Evolutionary conservation across 139 green algal genomes (phyloP).

Genomic region (Astrephomene gubernaculifera): DNA sequence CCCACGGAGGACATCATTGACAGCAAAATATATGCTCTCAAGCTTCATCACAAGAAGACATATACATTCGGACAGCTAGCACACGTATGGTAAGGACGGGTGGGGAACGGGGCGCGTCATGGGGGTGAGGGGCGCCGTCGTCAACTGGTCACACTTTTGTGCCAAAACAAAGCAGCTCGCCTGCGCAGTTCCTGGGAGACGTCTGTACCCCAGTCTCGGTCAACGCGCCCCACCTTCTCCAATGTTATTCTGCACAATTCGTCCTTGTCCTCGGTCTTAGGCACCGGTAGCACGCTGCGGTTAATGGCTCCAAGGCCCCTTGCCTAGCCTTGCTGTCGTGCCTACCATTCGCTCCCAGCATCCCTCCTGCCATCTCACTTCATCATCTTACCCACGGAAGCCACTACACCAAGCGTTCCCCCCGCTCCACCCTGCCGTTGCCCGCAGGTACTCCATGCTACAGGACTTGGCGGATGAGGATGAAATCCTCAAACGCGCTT

Average conservation of each 20-base stretch:
- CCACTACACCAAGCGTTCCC: too few species aligned
- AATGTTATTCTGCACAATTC: too few species aligned
- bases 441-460: constrained; percentile 59
- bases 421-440: background rate
- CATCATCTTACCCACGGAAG: too few species aligned
- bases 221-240: too few species aligned
- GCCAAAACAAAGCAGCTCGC: too few species aligned
- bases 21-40: constrained; percentile 57
- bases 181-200: too few species aligned
- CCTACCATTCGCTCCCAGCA: background rate
- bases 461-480: constrained; percentile 64
- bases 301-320: background rate
- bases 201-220: too few species aligned
- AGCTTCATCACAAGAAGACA: constrained; percentile 40
- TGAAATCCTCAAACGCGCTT: constrained; percentile 63
- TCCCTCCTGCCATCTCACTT: too few species aligned
- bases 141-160: too few species aligned
- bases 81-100: constrained; percentile 58
- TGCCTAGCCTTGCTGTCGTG: background rate
- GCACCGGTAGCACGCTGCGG: too few species aligned
- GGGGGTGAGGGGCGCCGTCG: too few species aligned
- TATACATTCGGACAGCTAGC: constrained; percentile 63
- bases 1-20: constrained; percentile 66
- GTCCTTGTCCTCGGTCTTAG: too few species aligned
- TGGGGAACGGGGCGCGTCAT: background rate